phyloP scores from a whole-genome alignment of 2,329 filamentous ascomycete genomes.

The Thelonectria rubi region DNA sequence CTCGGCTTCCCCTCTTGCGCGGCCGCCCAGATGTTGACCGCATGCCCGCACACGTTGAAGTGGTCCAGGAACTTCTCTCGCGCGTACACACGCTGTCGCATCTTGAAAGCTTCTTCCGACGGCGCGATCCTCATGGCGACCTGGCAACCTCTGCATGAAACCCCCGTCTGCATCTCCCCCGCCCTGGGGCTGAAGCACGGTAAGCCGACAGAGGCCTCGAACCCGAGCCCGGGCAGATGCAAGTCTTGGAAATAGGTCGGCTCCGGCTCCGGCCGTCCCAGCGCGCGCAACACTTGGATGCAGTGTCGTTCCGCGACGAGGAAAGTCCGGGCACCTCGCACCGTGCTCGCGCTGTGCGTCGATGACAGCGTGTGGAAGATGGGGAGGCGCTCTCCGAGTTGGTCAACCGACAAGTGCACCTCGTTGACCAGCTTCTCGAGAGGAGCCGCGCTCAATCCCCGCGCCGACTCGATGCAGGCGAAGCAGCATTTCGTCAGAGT shows the following conservation, averaged over 20 bases:
- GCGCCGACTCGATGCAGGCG: conserved; percentile 18
- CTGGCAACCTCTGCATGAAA: conserved; percentile 22
- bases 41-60: conserved; percentile 16
- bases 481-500: conserved; percentile 20
- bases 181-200: conserved; percentile 16
- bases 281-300: conserved; percentile 13
- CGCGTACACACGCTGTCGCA: conserved; percentile 17
- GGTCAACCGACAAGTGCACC: conserved; percentile 1
- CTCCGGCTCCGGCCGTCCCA: conserved; percentile 15
- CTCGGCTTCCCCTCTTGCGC: conserved; percentile 4
- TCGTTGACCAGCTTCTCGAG: conserved; percentile 16
- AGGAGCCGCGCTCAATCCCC: conserved; percentile 22
- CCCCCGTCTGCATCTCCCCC: conserved; percentile 18
- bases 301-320: conserved; percentile 19
- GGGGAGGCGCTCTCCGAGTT: conserved; percentile 12
- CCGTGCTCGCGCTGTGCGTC: background rate
- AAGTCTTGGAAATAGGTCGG: conserved; percentile 18
- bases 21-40: conserved; percentile 15
- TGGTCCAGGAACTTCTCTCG: conserved; percentile 20
- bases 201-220: conserved; percentile 10
- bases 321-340: conserved; percentile 9
- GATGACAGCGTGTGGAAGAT: conserved; percentile 17
- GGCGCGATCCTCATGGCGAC: conserved; percentile 17
- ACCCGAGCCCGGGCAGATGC: conserved; percentile 22
- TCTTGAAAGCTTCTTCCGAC: conserved; percentile 16